Percentiles rank a stretch among this genome's conserved stretches.
phyloP scores from a whole-genome alignment of 2,329 filamentous ascomycete species.

The Arthrinium phaeospermum region DNA sequence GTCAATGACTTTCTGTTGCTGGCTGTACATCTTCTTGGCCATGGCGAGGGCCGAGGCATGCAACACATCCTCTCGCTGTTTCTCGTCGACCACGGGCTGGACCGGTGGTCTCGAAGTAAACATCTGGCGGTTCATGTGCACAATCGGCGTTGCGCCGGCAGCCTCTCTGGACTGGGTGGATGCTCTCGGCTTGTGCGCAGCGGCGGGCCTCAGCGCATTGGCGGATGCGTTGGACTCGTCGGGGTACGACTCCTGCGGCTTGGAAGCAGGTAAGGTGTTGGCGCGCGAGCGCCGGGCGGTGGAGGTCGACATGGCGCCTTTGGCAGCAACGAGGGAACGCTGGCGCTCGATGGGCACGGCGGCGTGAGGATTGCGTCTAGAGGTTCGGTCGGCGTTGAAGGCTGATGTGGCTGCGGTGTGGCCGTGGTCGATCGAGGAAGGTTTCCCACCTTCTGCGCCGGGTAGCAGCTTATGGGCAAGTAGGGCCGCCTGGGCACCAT shows the following conservation, averaged over 20 bases:
- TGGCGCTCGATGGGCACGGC: constrained; percentile 53
- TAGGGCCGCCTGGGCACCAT: constrained; percentile 77
- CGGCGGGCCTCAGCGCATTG: constrained; percentile 75
- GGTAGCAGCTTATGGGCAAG: constrained; percentile 62
- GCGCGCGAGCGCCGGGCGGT: constrained; percentile 59
- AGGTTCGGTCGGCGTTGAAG: constrained; percentile 58
- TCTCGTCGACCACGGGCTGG: constrained; percentile 74
- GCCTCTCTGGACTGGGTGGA: constrained; percentile 58
- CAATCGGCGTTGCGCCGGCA: constrained; percentile 70
- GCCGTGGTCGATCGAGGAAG: constrained; percentile 54
- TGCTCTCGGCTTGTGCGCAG: constrained; percentile 62
- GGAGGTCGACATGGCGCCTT: constrained; percentile 69
- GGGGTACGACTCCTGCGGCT: constrained; percentile 51
- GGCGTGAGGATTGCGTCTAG: constrained; percentile 42
- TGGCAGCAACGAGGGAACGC: constrained; percentile 76
- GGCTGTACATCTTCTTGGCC: constrained; percentile 84
- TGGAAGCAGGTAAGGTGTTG: constrained; percentile 62
- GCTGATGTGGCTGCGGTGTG: constrained; percentile 74
- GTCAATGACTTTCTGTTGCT: constrained; percentile 68
- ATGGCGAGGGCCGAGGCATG: constrained; percentile 86
- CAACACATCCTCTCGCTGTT: constrained; percentile 72
- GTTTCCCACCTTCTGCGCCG: constrained; percentile 57
- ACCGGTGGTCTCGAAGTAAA: constrained; percentile 79
- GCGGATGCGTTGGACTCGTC: constrained; percentile 64
- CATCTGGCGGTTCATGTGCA: constrained; percentile 74